phyloP scores from a whole-genome alignment of 2,329 filamentous ascomycete genomes.

The Cytospora leucostoma region DNA sequence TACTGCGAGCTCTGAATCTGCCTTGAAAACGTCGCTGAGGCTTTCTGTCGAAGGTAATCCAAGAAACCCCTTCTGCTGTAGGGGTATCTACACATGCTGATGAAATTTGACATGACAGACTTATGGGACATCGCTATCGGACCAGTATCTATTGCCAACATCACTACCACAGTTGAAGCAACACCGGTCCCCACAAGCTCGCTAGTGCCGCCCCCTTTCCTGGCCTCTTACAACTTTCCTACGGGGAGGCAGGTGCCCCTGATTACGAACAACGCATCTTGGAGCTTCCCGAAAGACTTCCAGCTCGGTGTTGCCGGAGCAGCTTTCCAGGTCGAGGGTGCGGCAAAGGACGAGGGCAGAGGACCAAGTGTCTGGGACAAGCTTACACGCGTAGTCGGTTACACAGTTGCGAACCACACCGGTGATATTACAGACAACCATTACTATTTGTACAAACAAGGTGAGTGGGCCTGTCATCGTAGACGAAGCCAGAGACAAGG shows the following conservation, averaged over 20 bases:
- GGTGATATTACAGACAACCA: conserved; percentile 22
- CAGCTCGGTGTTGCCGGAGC: conserved; percentile 17
- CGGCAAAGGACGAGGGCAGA: conserved; percentile 20
- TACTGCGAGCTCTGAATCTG: conserved; percentile 3
- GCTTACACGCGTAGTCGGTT: conserved; percentile 13
- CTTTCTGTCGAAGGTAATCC: conserved; percentile 14
- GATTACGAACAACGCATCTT: conserved; percentile 11
- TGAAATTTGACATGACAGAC: neutral
- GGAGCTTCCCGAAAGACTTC: conserved; percentile 24
- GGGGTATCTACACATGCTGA: neutral
- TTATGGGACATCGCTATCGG: conserved; percentile 17
- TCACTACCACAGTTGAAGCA: conserved; percentile 16
- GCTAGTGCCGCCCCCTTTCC: conserved; percentile 25
- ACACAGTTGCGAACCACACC: conserved; percentile 15
- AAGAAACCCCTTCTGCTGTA: no score
- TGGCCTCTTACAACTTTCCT: conserved; percentile 42
- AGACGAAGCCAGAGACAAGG: no score
- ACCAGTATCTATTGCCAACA: conserved; percentile 19
- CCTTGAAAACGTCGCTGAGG: conserved; percentile 16
- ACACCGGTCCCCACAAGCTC: conserved; percentile 16
- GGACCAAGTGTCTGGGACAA: conserved; percentile 21
- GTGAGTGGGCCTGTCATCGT: conserved; percentile 1
- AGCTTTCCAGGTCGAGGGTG: conserved; percentile 21
- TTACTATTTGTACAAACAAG: conserved; percentile 25
- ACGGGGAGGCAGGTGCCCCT: conserved; percentile 16